These are phyloP conservation scores for Aspergillus steynii DNA, from an alignment of 495 filamentous ascomycete genomes.

Conservation along the genomic window DNA sequence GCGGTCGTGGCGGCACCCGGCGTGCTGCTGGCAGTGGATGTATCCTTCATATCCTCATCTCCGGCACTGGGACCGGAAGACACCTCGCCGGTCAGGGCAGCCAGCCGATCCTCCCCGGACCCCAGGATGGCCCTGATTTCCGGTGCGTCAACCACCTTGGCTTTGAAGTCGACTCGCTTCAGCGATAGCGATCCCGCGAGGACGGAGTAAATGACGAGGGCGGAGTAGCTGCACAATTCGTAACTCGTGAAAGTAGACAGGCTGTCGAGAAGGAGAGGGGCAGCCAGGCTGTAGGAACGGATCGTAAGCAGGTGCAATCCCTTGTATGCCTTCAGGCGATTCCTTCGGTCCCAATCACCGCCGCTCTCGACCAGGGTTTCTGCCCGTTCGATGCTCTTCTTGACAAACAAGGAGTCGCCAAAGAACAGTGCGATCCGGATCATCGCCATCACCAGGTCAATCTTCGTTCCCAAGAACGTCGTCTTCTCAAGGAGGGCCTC, in stretches of 20 bases:
- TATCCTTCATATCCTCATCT: slow-evolving; percentile 79
- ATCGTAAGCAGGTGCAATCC: slow-evolving; percentile 89
- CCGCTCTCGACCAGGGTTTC: slow-evolving; percentile 88
- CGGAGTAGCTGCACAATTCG: slow-evolving; percentile 94
- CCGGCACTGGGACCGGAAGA: slow-evolving; percentile 76
- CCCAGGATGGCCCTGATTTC: slow-evolving; percentile 97
- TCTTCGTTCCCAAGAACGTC: slow-evolving; percentile 90
- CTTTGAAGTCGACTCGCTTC: slow-evolving; percentile 97
- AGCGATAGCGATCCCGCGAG: slow-evolving; percentile 91
- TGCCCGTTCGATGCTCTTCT: slow-evolving; percentile 90
- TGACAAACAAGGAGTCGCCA: slow-evolving; percentile 83
- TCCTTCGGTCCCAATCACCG: slow-evolving; percentile 97
- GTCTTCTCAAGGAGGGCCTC: slow-evolving; percentile 94
- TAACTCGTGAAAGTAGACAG: slow-evolving; percentile 98
- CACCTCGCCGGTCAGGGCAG: slow-evolving; percentile 70
- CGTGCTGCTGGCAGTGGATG: slow-evolving; percentile 50
- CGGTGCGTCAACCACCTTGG: slow-evolving; percentile 95
- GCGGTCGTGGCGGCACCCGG: slow-evolving; percentile 60
- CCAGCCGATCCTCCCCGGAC: slow-evolving; percentile 79
- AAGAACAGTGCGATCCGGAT: slow-evolving; percentile 96
- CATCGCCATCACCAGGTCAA: slow-evolving; percentile 93
- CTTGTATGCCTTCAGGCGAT: slow-evolving; percentile 97
- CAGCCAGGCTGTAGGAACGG: slow-evolving; percentile 84
- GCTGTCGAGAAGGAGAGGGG: slow-evolving; percentile 91
- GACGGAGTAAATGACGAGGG: slow-evolving; percentile 91